Evolutionary conservation across 2,329 filamentous ascomycete genomes (phyloP).

Genomic region (Scedosporium apiospermum): DNA sequence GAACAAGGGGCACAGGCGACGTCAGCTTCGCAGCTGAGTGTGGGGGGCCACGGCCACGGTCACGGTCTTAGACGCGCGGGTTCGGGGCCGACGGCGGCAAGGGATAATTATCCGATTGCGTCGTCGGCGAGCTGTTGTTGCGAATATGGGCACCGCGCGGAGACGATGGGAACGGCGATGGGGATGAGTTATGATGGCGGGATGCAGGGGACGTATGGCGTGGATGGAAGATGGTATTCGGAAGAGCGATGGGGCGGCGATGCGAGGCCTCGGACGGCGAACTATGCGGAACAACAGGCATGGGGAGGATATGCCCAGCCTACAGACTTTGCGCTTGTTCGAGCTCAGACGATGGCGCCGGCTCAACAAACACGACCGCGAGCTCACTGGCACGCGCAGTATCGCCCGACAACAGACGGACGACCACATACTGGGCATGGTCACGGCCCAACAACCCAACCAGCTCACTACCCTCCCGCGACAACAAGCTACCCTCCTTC

Average conservation of each 20-base stretch:
- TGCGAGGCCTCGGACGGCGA: background rate
- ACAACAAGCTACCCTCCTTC: background rate
- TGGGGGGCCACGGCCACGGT: background rate
- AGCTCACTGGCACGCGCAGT: background rate
- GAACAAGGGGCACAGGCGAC: background rate
- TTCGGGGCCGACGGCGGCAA: background rate
- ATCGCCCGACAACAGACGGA: background rate
- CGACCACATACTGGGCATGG: background rate
- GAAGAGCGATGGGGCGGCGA: background rate
- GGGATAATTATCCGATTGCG: background rate
- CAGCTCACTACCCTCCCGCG: background rate
- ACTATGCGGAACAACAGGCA: background rate
- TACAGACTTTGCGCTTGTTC: background rate
- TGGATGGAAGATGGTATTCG: background rate
- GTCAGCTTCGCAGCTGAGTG: background rate
- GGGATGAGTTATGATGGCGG: background rate
- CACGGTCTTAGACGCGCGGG: background rate
- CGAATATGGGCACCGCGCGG: too few species aligned
- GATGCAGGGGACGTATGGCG: background rate
- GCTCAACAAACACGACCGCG: background rate
- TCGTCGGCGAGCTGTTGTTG: background rate
- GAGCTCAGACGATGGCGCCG: background rate
- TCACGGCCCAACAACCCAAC: background rate
- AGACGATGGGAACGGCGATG: too few species aligned
- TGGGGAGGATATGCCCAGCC: background rate